Evolutionary conservation across 164 flowering plant species (phyloP), one percentile per base, ranked within the genome.

Genomic region (Umbellularia californica): DNA sequence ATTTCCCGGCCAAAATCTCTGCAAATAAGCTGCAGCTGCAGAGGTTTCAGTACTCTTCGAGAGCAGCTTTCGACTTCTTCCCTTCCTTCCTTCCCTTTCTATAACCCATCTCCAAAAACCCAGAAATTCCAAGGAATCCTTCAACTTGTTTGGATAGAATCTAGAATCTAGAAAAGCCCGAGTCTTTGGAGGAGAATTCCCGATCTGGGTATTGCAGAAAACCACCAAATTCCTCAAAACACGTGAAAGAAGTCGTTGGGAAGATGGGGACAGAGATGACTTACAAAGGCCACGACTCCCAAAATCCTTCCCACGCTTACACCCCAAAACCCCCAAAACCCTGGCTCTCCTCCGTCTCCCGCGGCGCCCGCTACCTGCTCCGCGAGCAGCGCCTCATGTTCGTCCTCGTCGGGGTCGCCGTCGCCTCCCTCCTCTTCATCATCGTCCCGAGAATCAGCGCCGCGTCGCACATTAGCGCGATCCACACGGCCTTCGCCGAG

Each of bases 361-460:
- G 87, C 35, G 87, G 90, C 41, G 72, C 89, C 70, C 86, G 83
- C 52, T 92, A 92, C 88, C n/a, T 92, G 71, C 88, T 92, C 72
- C 89, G 90, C 23, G 92, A 90, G 50, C 97, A 92, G 77, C 85
- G 97, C 19, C 87, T 90, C 70, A 23, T 90, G 63, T 90, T 89
- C 80, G 79, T 88, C 77, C 82, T 92, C 74, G 75, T 89, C 72
- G 97, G 97, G 73, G 77, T 89, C 69, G 91, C 85, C 6, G 81
- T 92, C 72, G 88, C 97, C 74, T 83, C 93, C 58, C 64, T 89
- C 72, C 11, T 87, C 64, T 92, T 92, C 88, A 20, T 84, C 60
- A 7, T 88, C 69, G 28, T 30, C 47, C 80, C 58, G 5, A 15
- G 5, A 15, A 14, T n/a, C 88, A 87, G 81, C 24, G 68, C 84